Percentiles rank a stretch among this genome's conserved stretches.
Evolutionary conservation across 2,329 filamentous ascomycete genomes (phyloP).

Genomic region (Cladosporium velox): DNA sequence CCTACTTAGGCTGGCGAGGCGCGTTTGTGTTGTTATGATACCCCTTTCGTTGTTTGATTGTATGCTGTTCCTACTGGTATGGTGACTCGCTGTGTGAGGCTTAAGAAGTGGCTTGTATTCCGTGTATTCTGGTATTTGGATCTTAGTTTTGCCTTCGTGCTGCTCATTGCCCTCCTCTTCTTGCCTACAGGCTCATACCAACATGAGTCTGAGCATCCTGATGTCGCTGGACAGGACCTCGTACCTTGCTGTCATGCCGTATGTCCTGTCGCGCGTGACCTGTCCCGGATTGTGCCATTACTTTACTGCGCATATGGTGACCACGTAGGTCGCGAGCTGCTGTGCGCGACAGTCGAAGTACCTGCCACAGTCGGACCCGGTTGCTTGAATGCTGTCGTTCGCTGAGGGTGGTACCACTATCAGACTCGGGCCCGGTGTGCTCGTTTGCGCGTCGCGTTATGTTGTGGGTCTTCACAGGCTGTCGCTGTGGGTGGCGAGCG

Average conservation of each 20-base stretch:
- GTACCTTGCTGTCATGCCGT: neutral
- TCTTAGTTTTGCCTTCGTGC: neutral
- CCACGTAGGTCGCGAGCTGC: neutral
- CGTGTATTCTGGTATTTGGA: neutral
- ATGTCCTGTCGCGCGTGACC: neutral
- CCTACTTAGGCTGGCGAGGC: neutral
- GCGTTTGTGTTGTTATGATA: neutral
- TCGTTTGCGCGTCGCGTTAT: neutral
- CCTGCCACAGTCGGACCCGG: neutral
- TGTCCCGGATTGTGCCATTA: neutral
- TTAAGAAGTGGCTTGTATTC: neutral
- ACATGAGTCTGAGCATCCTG: neutral
- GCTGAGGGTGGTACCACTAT: neutral
- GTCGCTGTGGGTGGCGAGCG: too few relatives aligned
- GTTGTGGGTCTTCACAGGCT: neutral
- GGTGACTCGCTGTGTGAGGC: neutral
- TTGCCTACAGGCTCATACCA: neutral
- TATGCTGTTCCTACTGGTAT: neutral
- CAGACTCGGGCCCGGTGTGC: neutral
- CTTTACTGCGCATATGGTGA: neutral
- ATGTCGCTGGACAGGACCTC: neutral
- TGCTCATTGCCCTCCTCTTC: neutral
- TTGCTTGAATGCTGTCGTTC: neutral
- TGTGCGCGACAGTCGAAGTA: neutral
- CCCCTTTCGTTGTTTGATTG: neutral